Conservation (phyloP, 2,329 filamentous ascomycete genomes). For the Pleoardoris graminearum region DNA sequence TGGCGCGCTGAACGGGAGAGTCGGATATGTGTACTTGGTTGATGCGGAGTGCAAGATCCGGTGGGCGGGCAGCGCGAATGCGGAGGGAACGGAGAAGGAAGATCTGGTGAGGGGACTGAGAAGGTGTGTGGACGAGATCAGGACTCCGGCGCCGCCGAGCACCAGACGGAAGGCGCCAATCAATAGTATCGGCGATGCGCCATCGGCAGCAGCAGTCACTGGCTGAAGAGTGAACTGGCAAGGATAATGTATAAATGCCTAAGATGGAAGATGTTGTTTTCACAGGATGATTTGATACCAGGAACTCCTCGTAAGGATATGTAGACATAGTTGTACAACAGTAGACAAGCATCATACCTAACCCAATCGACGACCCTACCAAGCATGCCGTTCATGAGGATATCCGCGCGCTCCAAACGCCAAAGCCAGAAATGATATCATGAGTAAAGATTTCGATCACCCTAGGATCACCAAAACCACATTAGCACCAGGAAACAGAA, state of each 20-base stretch:
- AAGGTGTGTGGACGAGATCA: constrained; percentile 56
- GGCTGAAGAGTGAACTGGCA: neutral
- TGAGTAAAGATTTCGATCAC: constrained; percentile 24
- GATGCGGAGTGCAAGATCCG: constrained; percentile 86
- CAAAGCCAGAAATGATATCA: constrained; percentile 28
- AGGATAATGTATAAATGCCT: neutral
- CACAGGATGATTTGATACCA: constrained; percentile 12
- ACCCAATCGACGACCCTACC: constrained; percentile 15
- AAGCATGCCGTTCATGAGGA: constrained; percentile 23
- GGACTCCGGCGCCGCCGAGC: constrained; percentile 1
- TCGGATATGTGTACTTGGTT: constrained; percentile 90
- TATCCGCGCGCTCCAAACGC: constrained; percentile 20
- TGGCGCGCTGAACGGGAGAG: constrained; percentile 81
- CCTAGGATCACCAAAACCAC: constrained; percentile 50
- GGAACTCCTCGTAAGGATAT: constrained; percentile 12
- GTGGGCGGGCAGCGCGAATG: constrained; percentile 84
- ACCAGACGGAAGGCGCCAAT: constrained; percentile 21
- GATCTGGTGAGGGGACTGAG: constrained; percentile 67
- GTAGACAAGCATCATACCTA: constrained; percentile 13
- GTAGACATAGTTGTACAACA: constrained; percentile 40
- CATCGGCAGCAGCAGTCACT: neutral
- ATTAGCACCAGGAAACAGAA: constrained; percentile 87
- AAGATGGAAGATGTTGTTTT: neutral
- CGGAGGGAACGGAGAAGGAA: constrained; percentile 67
- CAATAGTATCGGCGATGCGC: neutral